Conservation (phyloP, 805 yeast species). For the Deakozyma indianensis region DNA sequence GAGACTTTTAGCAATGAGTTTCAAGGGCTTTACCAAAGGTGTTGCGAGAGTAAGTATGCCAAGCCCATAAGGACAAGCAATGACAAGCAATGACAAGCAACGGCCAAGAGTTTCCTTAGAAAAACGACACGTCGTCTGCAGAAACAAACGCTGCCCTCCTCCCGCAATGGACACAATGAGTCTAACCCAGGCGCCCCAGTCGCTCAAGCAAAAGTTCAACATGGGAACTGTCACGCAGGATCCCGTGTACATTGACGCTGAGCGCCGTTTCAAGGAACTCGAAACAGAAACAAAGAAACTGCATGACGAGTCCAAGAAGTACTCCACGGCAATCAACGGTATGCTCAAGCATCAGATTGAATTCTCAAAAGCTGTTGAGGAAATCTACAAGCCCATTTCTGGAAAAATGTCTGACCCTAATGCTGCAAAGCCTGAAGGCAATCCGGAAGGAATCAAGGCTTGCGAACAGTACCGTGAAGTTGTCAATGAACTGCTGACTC, state of each 20-base stretch:
- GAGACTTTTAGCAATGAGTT: constrained; percentile 62
- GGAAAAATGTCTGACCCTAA: constrained; percentile 88
- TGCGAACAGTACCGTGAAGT: constrained; percentile 82
- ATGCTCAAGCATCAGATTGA: constrained; percentile 91
- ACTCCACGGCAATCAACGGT: constrained; percentile 82
- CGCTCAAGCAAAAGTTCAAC: constrained; percentile 76
- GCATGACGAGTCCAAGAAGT: constrained; percentile 79
- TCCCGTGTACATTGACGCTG: constrained; percentile 89
- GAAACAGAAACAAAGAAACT: constrained; percentile 81
- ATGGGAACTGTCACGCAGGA: constrained; percentile 57
- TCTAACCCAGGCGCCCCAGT: constrained; percentile 61
- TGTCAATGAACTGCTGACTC: constrained; percentile 72
- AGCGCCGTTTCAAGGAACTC: constrained; percentile 85
- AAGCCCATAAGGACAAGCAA: too few species aligned
- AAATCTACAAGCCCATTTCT: constrained; percentile 88
- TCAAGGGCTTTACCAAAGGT: constrained; percentile 75
- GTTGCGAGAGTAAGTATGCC: constrained; percentile 38
- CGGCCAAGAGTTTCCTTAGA: too few species aligned
- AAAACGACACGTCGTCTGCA: too few species aligned
- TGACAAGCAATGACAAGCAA: too few species aligned
- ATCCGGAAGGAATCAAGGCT: constrained; percentile 93
- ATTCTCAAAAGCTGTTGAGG: constrained; percentile 90
- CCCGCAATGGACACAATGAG: too few species aligned
- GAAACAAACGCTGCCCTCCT: too few species aligned
- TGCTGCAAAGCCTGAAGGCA: constrained; percentile 75